Conservation (phyloP, 495 filamentous ascomycete genomes). For the Collariella sp. region DNA sequence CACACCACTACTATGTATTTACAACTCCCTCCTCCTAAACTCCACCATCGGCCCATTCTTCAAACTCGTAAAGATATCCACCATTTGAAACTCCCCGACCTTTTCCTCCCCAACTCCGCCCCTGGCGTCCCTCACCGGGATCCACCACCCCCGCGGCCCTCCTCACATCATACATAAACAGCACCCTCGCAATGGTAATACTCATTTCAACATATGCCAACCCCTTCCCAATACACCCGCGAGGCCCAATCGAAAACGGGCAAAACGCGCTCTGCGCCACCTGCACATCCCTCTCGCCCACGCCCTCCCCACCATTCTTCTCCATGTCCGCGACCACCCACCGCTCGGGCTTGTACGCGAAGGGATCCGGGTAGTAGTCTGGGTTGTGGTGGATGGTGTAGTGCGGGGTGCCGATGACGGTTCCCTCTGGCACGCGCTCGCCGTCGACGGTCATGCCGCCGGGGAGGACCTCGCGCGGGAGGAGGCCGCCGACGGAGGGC, state of each 20-base stretch:
- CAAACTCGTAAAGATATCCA: slow-evolving; percentile 49
- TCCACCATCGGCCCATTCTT: slow-evolving; percentile 51
- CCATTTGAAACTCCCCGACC: slow-evolving; percentile 44
- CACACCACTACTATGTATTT: no score
- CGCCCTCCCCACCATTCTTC: slow-evolving; percentile 1
- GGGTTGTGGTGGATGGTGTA: slow-evolving; percentile 51
- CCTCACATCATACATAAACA: slow-evolving; percentile 44
- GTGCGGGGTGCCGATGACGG: slow-evolving; percentile 44
- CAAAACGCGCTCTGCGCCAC: slow-evolving; percentile 46
- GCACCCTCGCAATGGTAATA: slow-evolving; percentile 38
- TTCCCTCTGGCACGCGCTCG: slow-evolving; percentile 44
- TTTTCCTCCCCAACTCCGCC: slow-evolving; percentile 38
- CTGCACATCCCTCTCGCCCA: slow-evolving; percentile 30
- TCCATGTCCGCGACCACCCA: slow-evolving; percentile 37
- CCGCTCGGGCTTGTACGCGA: slow-evolving; percentile 45
- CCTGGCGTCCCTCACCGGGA: slow-evolving; percentile 34
- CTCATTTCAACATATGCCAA: slow-evolving; percentile 49
- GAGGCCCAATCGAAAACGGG: slow-evolving; percentile 49
- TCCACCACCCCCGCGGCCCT: slow-evolving; percentile 33
- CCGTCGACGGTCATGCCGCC: slow-evolving; percentile 54
- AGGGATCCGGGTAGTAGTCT: slow-evolving; percentile 45
- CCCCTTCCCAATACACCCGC: slow-evolving; percentile 52
- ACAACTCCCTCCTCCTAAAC: slow-evolving; percentile 36
- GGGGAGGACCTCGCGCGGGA: slow-evolving; percentile 53
- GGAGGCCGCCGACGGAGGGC: slow-evolving; percentile 52